Percentiles rank a stretch among this genome's conserved stretches.
phyloP scores from a whole-genome alignment of 371 early-diverging fungal species.

The Mortierella sp. region DNA sequence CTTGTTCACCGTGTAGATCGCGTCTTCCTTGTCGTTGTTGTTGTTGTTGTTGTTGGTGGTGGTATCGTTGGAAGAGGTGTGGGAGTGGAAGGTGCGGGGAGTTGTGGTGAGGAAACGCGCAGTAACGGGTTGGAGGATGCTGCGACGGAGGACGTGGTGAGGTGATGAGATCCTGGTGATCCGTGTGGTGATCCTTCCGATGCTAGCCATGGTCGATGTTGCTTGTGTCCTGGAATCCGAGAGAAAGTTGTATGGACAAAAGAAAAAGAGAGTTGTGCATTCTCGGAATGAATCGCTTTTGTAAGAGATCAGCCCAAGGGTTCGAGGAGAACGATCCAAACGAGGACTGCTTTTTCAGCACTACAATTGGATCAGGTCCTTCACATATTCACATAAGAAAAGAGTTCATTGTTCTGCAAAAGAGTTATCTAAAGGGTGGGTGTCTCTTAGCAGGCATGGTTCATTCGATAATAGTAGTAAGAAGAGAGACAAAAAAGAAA shows the following conservation, averaged over 20 bases:
- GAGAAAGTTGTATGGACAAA: background rate
- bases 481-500: background rate
- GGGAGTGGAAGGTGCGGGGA: background rate
- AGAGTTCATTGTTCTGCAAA: background rate
- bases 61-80: background rate
- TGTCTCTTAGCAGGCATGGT: background rate
- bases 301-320: background rate
- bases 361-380: background rate
- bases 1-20: constrained; percentile 69
- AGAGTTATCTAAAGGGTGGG: background rate
- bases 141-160: background rate
- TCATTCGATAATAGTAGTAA: background rate
- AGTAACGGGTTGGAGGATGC: background rate
- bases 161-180: constrained; percentile 19
- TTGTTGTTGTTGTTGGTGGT: background rate
- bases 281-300: background rate
- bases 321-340: background rate
- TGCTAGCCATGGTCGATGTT: constrained; percentile 2
- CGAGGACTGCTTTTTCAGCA: background rate
- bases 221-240: background rate
- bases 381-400: background rate
- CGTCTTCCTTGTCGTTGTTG: background rate
- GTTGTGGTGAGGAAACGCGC: background rate
- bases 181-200: constrained; percentile 15
- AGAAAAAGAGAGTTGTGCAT: background rate